Conservation (phyloP, 306 rosid genomes). For the Quercus rubra region DNA sequence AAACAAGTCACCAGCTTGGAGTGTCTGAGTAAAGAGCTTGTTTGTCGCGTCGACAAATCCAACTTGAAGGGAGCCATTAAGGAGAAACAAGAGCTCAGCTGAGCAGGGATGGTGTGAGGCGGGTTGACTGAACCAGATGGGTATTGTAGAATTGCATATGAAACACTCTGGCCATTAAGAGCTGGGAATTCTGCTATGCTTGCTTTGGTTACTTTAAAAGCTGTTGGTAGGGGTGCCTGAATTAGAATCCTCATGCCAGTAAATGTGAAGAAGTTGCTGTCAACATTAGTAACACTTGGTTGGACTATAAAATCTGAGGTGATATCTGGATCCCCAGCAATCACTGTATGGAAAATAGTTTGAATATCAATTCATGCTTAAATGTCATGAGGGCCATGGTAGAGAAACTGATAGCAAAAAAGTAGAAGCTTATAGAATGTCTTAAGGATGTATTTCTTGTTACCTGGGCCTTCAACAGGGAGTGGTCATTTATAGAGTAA, state of each 20-base stretch:
- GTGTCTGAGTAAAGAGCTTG: conserved; percentile 43
- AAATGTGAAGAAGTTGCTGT: conserved; percentile 49
- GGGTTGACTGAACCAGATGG: conserved; percentile 37
- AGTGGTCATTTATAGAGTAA: too few relatives aligned
- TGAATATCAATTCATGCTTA: conserved; percentile 13
- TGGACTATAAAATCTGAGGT: conserved; percentile 35
- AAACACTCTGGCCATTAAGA: conserved; percentile 51
- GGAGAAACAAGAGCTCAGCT: conserved; percentile 39
- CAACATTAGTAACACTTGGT: background rate
- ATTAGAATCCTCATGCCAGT: conserved; percentile 31
- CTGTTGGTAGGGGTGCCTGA: background rate
- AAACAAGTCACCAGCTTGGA: conserved; percentile 40
- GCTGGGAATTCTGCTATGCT: conserved; percentile 41
- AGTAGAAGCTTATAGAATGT: too few relatives aligned
- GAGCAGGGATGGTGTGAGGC: conserved; percentile 55
- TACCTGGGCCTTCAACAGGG: too few relatives aligned
- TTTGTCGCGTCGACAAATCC: conserved; percentile 48
- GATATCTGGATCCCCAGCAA: conserved; percentile 44
- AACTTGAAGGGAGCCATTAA: conserved; percentile 36
- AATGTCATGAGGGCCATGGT: too few relatives aligned
- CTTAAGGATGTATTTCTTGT: too few relatives aligned
- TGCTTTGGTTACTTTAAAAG: conserved; percentile 39
- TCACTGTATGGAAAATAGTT: conserved; percentile 15
- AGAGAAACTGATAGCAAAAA: too few relatives aligned
- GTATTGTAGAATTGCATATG: conserved; percentile 41